Base-by-base conservation (phyloP, 2,329 filamentous ascomycete species). In the Colletotrichum liriopes region DNA sequence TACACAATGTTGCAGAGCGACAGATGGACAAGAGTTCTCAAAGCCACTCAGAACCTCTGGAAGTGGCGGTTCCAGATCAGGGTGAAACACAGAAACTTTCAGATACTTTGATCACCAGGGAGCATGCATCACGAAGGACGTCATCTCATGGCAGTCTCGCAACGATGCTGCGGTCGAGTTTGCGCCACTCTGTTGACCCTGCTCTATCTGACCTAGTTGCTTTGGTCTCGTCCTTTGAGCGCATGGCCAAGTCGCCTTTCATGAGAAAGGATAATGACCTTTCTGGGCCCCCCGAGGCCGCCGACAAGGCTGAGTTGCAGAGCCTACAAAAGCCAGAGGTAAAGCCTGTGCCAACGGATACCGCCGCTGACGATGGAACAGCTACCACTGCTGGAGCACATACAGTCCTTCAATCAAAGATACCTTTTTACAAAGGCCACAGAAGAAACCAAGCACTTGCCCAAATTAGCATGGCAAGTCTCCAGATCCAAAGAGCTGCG, bases 121-220 rank as follows among this genome's bases (percentile, higher is more conserved):
- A 63, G n/a, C 35, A n/a, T 7, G n/a, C 2, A 16, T 32, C 43
- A 18, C 35, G 26, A 52, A 39, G 35, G 35, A 29, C 26, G 1
- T 39, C 66, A 5, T 67, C 73, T 3, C 66, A 73, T 16, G 29
- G 58, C 20, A 45, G 65, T 3, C 63, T 71, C 9, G 47, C 65
- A 18, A 56, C 65, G 37, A 35, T 71, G 23, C 55, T 74, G 12
- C 71, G 63, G 26, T 58, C 62, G 16, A 74, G 71, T 39, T 47
- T 73, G 16, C 54, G 67, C 7, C 20, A 59, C 20, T 73, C 71
- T 7, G 47, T 79, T 7, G 77, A 78, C 35, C 77, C 77, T 32
- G 70, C 73, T 0, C 59, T 79, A 26, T 74, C 77, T 7, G 78
- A 81, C 23, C 75, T 78, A 65, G 76, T 77, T n/a, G 78, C 79